Evolutionary conservation across 106 monocot species (phyloP).

Genomic region (Agapanthus africanus): DNA sequence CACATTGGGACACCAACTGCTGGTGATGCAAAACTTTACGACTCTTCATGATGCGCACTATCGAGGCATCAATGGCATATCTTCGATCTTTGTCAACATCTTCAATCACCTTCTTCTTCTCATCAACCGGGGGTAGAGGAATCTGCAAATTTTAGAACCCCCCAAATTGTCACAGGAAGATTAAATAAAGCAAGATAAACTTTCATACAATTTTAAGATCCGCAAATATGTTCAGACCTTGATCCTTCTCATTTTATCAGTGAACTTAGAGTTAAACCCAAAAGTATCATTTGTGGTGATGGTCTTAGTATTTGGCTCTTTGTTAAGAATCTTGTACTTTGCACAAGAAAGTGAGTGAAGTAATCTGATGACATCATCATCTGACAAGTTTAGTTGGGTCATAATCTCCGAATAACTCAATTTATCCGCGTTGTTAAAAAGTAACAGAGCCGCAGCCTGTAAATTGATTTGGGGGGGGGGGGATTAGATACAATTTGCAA

Average conservation of each 20-base stretch:
- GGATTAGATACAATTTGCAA: not conserved
- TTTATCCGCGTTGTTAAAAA: conserved; percentile 57
- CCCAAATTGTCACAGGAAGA: not conserved
- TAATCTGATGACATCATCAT: conserved; percentile 68
- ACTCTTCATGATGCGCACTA: conserved; percentile 63
- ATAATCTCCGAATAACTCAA: conserved; percentile 69
- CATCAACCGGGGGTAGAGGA: conserved; percentile 62
- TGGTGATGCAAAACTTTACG: conserved; percentile 60
- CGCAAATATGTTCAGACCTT: conserved; percentile 29
- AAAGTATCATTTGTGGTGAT: conserved; percentile 43
- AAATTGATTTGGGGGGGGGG: too few species aligned
- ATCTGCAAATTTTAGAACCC: conserved; percentile 22
- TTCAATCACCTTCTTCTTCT: conserved; percentile 73
- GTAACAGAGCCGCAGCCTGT: conserved; percentile 46
- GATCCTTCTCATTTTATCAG: conserved; percentile 64
- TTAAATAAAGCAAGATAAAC: not conserved
- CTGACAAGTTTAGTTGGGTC: conserved; percentile 53
- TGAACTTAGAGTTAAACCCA: conserved; percentile 68
- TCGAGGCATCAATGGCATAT: conserved; percentile 71
- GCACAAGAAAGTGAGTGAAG: conserved; percentile 69
- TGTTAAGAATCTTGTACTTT: conserved; percentile 64
- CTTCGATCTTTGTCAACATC: conserved; percentile 62
- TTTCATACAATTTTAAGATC: not conserved
- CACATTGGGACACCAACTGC: conserved; percentile 56
- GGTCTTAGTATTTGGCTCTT: conserved; percentile 48